Evolutionary conservation across 2,329 filamentous ascomycete genomes (phyloP).

Genomic region (Fusarium albosuccineum): DNA sequence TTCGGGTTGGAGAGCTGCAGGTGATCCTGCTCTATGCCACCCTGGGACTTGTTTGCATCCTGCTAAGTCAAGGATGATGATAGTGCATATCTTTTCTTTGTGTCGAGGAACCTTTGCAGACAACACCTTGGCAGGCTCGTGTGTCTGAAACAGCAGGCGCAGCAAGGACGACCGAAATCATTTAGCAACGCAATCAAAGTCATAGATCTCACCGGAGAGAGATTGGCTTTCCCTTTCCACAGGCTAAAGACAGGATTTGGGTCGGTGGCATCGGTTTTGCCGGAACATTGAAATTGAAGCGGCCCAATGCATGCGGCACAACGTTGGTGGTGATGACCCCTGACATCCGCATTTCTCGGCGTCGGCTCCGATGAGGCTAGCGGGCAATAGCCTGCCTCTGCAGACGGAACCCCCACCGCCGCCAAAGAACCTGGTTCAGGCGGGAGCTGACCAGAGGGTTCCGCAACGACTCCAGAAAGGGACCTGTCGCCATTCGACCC

Average conservation of each 20-base stretch:
- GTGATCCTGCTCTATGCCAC: background rate
- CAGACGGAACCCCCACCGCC: slow-evolving; percentile 8
- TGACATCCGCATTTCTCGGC: slow-evolving; percentile 6
- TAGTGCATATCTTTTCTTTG: background rate
- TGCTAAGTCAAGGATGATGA: slow-evolving; percentile 1
- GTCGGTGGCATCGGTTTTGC: slow-evolving; percentile 8
- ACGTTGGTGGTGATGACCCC: slow-evolving; percentile 10
- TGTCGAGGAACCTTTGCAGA: background rate
- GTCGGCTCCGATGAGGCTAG: slow-evolving; percentile 15
- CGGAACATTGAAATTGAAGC: slow-evolving; percentile 12
- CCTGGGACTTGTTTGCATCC: slow-evolving; percentile 2
- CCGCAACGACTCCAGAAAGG: slow-evolving; percentile 1
- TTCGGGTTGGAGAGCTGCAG: background rate
- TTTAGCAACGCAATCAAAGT: background rate
- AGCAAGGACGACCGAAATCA: background rate
- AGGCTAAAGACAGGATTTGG: background rate
- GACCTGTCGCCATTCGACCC: background rate
- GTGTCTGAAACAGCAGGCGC: background rate
- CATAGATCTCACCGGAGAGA: background rate
- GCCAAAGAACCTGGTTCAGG: background rate
- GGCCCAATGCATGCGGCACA: slow-evolving; percentile 18
- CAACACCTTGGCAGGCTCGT: background rate
- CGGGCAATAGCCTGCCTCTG: slow-evolving; percentile 1
- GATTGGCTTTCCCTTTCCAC: background rate
- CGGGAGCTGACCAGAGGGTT: background rate